Base-by-base conservation (phyloP, 2,329 filamentous ascomycete species). In the Colletotrichum chrysophilum region DNA sequence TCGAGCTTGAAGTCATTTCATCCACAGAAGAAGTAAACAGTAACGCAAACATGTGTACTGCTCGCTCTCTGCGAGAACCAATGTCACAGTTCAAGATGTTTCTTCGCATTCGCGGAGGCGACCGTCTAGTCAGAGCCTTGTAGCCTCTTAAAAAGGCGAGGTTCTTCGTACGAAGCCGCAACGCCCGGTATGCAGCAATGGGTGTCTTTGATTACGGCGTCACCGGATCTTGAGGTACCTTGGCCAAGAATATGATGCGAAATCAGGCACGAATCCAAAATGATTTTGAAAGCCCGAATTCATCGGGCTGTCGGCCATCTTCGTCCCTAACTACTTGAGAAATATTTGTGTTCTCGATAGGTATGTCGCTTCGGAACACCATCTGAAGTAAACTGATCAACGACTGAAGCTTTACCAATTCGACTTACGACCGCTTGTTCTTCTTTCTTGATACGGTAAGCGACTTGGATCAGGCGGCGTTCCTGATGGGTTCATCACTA, bases 321-420 rank as follows among this genome's bases (percentile, higher is more conserved):
- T 18, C 36, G 36, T 43, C 36, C 36, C 8, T 43, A 3, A 43
- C 36, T n/a, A 43, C 16, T 18, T 43, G 16, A n/a, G 16, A 43
- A 3, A 8, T 43, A 43, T n/a, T 43, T 16, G 36, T 5, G 36
- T n/a, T 43, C 16, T 43, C 16, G 16, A 43, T 4, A n/a, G 36
- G 36, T 3, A 16, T 43, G 10, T 43, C 4, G 16, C 4, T 43
- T 43, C 7, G 8, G 8, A n/a, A 1, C 0, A 5, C 16, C 4
- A 4, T n/a, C 16, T 43, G 36, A 9, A 43, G 36, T 3, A n/a
- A 18, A 43, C 3, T 18, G 4, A 5, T 8, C 8, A 18, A 18
- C 8, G 16, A 43, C 1, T 18, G 36, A 18, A 9, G 16, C 2
- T 9, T 43, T 18, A 0, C 8, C 2, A 10, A 43, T 4, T 4